Base-by-base conservation (phyloP, 768 basidiomycete species). In the Arthromyces matolae region DNA sequence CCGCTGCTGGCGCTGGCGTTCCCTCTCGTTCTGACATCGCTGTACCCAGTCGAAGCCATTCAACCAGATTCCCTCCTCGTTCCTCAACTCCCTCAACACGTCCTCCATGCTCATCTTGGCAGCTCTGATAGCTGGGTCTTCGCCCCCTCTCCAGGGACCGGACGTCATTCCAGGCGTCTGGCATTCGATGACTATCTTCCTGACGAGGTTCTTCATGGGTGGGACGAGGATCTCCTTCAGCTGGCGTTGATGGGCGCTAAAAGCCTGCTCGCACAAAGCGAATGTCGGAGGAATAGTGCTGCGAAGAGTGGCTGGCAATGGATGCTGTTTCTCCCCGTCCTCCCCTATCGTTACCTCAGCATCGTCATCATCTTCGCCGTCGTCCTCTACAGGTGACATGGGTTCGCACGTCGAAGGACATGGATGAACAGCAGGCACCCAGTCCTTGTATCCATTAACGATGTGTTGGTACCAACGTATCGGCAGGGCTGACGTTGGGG, bases 41-140 rank as follows among this genome's bases (percentile, higher is more conserved):
- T 78, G 77, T 5, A 77, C 57, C 83, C 86, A 87, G 58, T 88
- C 83, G 2, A 84, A 71, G 0, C 86, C 86, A 44, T 87, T 82
- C 48, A 79, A 84, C 87, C 87, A 89, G 2, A 82, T 68, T 0
- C 76, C 78, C 37, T 83, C 78, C 28, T 81, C 77, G 51, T 83
- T 77, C 32, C 81, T 69, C 48, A 90, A 51, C 38, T 77, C 73
- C 32, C 56, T 61, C 23, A 84, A 57, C 0, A 90, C 80, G 4
- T 86, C 84, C 52, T 86, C 84, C 0, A 79, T 31, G 0, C 63
- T 58, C 83, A 89, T 82, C 56, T 68, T 69, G 8, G 74, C 63
- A 7, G 78, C 80, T 18, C 71, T 69, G 5, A 80, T 64, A 0
- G 77, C 80, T 3, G 87, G 84, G 56, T 88, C 79, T n/a, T n/a